Evolutionary conservation across 2,329 filamentous ascomycete genomes (phyloP).

Genomic region (Pyrenophora seminiperda): DNA sequence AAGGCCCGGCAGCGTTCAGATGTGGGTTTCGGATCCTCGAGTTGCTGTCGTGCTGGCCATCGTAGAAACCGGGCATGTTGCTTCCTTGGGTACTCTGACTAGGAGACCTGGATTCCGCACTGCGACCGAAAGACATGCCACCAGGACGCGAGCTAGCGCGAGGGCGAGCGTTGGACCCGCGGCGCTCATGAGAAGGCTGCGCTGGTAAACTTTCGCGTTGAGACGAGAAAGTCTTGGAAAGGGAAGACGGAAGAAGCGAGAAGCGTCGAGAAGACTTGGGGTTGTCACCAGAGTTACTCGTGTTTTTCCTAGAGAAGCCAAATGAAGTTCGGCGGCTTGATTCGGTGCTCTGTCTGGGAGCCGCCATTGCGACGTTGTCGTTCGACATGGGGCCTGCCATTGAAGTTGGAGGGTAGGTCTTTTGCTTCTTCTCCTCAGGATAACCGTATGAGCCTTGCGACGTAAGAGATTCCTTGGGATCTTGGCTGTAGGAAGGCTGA

Average conservation of each 20-base stretch:
- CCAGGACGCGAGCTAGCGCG: slow-evolving; percentile 43
- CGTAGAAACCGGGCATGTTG: slow-evolving; percentile 51
- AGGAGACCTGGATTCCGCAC: slow-evolving; percentile 48
- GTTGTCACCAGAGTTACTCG: slow-evolving; percentile 42
- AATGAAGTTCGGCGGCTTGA: slow-evolving; percentile 57
- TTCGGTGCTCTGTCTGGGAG: slow-evolving; percentile 54
- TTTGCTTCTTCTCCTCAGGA: slow-evolving; percentile 61
- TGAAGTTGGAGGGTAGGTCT: slow-evolving; percentile 86
- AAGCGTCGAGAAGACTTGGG: slow-evolving; percentile 54
- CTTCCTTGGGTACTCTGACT: slow-evolving; percentile 54
- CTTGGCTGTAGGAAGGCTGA: slow-evolving; percentile 38
- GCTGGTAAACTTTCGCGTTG: slow-evolving; percentile 45
- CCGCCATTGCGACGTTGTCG: slow-evolving; percentile 51
- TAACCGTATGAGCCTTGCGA: slow-evolving; percentile 54
- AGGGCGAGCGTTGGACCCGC: slow-evolving; percentile 38
- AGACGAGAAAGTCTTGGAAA: slow-evolving; percentile 53
- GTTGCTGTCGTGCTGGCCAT: slow-evolving; percentile 45
- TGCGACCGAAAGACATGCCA: slow-evolving; percentile 53
- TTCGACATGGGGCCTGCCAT: slow-evolving; percentile 76
- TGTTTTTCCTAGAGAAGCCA: slow-evolving; percentile 56
- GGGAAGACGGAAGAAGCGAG: slow-evolving; percentile 56
- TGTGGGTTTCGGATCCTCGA: slow-evolving; percentile 30
- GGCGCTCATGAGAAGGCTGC: slow-evolving; percentile 41
- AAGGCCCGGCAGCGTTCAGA: slow-evolving; percentile 29
- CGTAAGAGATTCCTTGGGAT: slow-evolving; percentile 37